Base-by-base conservation (phyloP, 345 rosid genomes). In the Populus nigra region DNA sequence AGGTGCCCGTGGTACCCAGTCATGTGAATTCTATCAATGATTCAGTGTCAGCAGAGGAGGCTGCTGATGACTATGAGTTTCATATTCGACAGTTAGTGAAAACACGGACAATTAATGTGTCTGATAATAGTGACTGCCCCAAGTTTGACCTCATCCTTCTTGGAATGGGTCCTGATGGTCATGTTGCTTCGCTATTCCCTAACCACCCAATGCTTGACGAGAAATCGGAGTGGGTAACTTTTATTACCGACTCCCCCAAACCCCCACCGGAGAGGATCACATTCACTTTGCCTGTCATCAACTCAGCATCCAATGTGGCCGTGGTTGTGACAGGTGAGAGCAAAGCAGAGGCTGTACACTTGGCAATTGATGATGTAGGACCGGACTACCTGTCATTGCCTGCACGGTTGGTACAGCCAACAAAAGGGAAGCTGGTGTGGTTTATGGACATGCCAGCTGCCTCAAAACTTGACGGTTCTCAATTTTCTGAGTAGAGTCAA, bases 211-310 rank as follows among this genome's bases (percentile, higher is more conserved):
- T 80, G 57, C 91, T 92, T 8, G 82, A 85, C 27, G 89, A 83
- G 83, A 89, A 69, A 39, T 86, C 88, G 7, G 90, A 90, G 13
- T 95, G 99, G 99, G 91, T 93, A 50, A 88, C 92, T 9, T 91
- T 85, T 67, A 84, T 91, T 63, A 91, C 89, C 5, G 82, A 95
- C 81, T 91, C 97, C 53, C 97, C 98, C 2, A 84, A 90, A 72
- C 89, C 97, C 68, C 98, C 99, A 29, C 94, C 94, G 0, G 98
- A 93, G 89, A 92, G 99, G 84, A 91, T 95, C 81, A 95, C 97
- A 9, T 95, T 93, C 83, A 95, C 97, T 68, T 75, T 95, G 77
- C 98, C 97, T 0, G 97, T 93, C 87, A 92, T 95, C 85, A 93
- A 93, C 83, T 85, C 98, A 2, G 94, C 99, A 41, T 86, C 97